Evolutionary conservation across 805 yeast genomes (phyloP), one percentile per base, ranked within the genome.

Genomic region (Citeromyces matritensis): DNA sequence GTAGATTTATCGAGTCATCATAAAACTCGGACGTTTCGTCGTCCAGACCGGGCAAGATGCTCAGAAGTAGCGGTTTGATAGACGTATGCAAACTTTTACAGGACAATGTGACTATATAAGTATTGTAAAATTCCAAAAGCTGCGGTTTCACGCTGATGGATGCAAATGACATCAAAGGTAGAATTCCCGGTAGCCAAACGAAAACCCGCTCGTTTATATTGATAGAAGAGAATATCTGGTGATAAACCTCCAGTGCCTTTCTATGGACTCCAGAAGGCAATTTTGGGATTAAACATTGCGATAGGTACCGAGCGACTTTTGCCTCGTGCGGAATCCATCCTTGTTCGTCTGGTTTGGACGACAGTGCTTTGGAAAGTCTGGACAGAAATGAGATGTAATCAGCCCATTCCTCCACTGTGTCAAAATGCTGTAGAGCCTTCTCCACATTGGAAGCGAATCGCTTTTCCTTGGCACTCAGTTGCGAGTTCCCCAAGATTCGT

Each of bases 241-340:
- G 72, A 49, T 86, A 91, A 2, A 86, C 70, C 35, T 76, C 83
- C 26, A 91, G 53, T 0, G 95, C 68, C 47, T 84, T 91, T 41
- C 79, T 80, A 49, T 91, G 98, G 1, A 91, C 99, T 6, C 99
- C 98, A 30, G 94, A 81, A 0, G 99, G 98, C 8, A 91, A 61
- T 31, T 64, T 64, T 1, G 93, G 76, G 2, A 85, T 73, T 19
- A 88, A 57, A 37, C 97, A 91, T 27, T 77, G 70, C 1, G 95
- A 71, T 31, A 91, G 60, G 26, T 78, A 62, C 37, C 69, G 69
- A 23, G 94, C 71, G 1, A 91, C 74, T 30, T 69, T 68, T 9
- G 68, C 56, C 3, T 76, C 69, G 29, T 58, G 63, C 0, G 95
- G 97, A 9, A 88, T 61, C 66, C 72, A 70, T 37, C 69, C 60